These are phyloP conservation scores for Aspergillus brasiliensis DNA, from an alignment of 2,329 filamentous ascomycete genomes.

Conservation along the genomic window DNA sequence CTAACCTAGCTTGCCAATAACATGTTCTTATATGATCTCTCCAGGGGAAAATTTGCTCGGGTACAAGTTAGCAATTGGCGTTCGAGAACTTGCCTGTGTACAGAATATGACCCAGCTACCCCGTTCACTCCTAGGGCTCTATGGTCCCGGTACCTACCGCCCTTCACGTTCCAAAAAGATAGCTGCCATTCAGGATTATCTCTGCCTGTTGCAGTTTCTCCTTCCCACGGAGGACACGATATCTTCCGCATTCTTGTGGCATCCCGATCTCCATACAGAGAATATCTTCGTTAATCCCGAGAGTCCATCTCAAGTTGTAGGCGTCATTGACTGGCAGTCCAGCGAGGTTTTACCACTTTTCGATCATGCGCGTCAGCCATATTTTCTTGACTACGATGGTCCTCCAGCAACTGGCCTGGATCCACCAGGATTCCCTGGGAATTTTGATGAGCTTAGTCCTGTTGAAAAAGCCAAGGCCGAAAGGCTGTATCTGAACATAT, in stretches of 20 bases:
- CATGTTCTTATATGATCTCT: constrained; percentile 14
- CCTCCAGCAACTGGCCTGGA: constrained; percentile 14
- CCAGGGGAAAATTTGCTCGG: constrained; percentile 33
- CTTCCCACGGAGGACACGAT: constrained; percentile 30
- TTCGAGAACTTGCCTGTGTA: constrained; percentile 36
- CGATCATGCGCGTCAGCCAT: constrained; percentile 35
- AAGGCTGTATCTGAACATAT: constrained; percentile 13
- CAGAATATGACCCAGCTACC: constrained; percentile 33
- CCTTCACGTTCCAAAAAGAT: constrained; percentile 38
- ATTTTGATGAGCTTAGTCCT: constrained; percentile 31
- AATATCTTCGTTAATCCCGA: constrained; percentile 32
- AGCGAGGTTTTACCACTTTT: constrained; percentile 37
- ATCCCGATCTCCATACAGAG: constrained; percentile 42
- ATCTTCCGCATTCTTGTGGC: constrained; percentile 33
- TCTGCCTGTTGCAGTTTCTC: constrained; percentile 29
- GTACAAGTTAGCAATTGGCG: constrained; percentile 36
- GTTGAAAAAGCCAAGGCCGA: constrained; percentile 10
- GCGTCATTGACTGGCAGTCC: constrained; percentile 34
- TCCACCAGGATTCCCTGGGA: constrained; percentile 8
- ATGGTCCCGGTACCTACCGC: constrained; percentile 41
- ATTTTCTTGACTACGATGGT: constrained; percentile 38
- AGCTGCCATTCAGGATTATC: constrained; percentile 32
- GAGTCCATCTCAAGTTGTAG: constrained; percentile 20
- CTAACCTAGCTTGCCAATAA: neutral
- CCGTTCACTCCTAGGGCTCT: constrained; percentile 34